Percentiles rank a stretch among this genome's conserved stretches.
Evolutionary conservation across 768 basidiomycete genomes (phyloP).

Genomic region (Tylopilus sp.): DNA sequence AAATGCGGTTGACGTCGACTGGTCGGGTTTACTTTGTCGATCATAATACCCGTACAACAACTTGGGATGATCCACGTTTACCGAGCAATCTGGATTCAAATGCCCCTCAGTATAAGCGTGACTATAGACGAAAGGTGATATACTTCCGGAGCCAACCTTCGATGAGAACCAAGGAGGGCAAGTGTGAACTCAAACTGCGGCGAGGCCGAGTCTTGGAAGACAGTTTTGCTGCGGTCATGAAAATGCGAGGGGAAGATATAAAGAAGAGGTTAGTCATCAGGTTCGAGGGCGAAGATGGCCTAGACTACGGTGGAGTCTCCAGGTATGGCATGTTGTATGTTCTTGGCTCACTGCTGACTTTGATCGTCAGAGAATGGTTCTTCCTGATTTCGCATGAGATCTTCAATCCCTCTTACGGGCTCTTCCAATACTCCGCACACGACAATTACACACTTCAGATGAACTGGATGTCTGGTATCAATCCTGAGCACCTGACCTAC

Average conservation of each 20-base stretch:
- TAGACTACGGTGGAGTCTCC: conserved; percentile 77
- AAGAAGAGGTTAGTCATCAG: conserved; percentile 69
- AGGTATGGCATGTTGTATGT: conserved; percentile 41
- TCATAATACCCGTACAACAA: conserved; percentile 84
- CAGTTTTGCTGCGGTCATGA: conserved; percentile 83
- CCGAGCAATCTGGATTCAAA: conserved; percentile 80
- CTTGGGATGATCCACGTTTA: conserved; percentile 91
- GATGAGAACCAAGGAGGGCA: conserved; percentile 71
- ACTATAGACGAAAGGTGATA: conserved; percentile 87
- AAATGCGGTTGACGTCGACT: conserved; percentile 88
- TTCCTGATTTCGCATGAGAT: conserved; percentile 81
- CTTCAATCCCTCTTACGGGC: conserved; percentile 78
- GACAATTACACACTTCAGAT: conserved; percentile 83
- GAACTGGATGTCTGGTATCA: conserved; percentile 72
- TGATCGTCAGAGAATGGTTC: conserved; percentile 68
- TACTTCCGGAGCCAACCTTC: conserved; percentile 92
- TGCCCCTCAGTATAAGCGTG: conserved; percentile 94
- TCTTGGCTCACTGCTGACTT: background rate
- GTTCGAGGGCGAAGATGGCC: conserved; percentile 77
- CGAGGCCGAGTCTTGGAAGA: conserved; percentile 83
- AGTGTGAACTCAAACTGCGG: conserved; percentile 83
- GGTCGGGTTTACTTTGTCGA: conserved; percentile 90
- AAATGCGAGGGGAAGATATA: conserved; percentile 64
- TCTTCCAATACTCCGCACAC: conserved; percentile 77
- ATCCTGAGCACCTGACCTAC: conserved; percentile 74